phyloP scores from a whole-genome alignment of 345 rosid species.

The Ceriops tagal region DNA sequence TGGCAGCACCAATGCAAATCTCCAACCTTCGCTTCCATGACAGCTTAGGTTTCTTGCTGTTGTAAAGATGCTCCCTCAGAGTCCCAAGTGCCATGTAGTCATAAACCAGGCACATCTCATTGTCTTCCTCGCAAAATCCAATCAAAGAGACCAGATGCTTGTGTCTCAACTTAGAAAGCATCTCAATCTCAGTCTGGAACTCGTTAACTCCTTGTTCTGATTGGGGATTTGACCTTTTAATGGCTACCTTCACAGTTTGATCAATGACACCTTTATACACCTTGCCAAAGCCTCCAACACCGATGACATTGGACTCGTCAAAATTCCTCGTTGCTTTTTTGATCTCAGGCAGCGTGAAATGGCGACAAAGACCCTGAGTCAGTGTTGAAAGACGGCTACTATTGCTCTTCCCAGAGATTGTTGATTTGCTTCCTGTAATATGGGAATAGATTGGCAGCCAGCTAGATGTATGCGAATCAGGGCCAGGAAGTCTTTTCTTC shows the following conservation, averaged over 20 bases:
- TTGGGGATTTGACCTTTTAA: constrained; percentile 68
- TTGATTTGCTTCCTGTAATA: constrained; percentile 47
- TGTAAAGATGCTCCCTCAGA: constrained; percentile 65
- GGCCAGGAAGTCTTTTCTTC: constrained; percentile 26
- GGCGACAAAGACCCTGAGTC: constrained; percentile 63
- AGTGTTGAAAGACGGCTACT: constrained; percentile 45
- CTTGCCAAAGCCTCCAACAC: constrained; percentile 91
- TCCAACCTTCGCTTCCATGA: constrained; percentile 78
- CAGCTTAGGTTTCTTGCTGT: constrained; percentile 42
- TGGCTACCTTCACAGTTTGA: constrained; percentile 49
- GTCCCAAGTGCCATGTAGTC: constrained; percentile 89
- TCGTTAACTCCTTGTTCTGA: constrained; percentile 87
- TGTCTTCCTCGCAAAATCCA: constrained; percentile 76
- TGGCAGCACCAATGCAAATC: constrained; percentile 71
- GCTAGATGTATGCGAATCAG: constrained; percentile 50
- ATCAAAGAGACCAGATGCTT: constrained; percentile 85
- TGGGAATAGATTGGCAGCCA: constrained; percentile 66
- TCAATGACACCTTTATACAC: constrained; percentile 78
- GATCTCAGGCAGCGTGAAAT: constrained; percentile 59
- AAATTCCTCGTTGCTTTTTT: constrained; percentile 60
- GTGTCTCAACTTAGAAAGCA: constrained; percentile 80
- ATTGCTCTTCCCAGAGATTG: constrained; percentile 33
- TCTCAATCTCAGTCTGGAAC: constrained; percentile 77
- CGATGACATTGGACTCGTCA: constrained; percentile 60
- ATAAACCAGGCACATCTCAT: constrained; percentile 77